Percentiles rank a stretch among this genome's conserved stretches.
phyloP scores from a whole-genome alignment of 2,329 filamentous ascomycete species.

The Diaporthe capsici region DNA sequence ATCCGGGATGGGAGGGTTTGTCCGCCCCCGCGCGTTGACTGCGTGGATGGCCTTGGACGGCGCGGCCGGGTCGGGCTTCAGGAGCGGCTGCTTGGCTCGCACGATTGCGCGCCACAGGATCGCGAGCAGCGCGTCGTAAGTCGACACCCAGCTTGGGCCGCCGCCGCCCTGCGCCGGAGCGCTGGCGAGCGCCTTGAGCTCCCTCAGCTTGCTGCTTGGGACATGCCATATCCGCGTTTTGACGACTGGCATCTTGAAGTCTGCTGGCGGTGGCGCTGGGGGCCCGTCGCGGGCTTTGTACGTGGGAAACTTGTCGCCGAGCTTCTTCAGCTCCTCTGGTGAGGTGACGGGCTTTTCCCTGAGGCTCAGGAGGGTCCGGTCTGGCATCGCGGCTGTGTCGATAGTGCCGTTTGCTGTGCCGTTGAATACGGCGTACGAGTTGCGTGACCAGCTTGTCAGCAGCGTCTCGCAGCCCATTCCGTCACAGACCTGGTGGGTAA shows the following conservation, averaged over 20 bases:
- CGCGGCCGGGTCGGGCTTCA: conserved; percentile 40
- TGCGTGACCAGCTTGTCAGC: conserved; percentile 47
- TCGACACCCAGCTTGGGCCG: conserved; percentile 44
- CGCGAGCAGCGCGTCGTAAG: conserved; percentile 48
- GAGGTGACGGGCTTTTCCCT: neutral
- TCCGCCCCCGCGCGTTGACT: conserved; percentile 45
- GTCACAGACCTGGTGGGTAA: conserved; percentile 47
- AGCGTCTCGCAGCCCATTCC: conserved; percentile 48
- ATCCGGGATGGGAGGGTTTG: conserved; percentile 45
- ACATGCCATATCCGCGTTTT: conserved; percentile 46
- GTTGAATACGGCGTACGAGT: conserved; percentile 42
- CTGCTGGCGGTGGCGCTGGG: conserved; percentile 43
- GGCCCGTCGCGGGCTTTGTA: conserved; percentile 42
- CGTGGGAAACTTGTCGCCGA: conserved; percentile 32
- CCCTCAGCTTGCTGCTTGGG: conserved; percentile 41
- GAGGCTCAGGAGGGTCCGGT: conserved; percentile 1
- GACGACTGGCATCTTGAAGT: conserved; percentile 47
- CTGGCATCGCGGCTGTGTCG: neutral
- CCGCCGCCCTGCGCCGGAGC: neutral
- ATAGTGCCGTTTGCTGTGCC: conserved; percentile 28
- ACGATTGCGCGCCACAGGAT: conserved; percentile 46
- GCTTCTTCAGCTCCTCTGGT: conserved; percentile 12
- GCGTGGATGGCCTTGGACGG: conserved; percentile 43
- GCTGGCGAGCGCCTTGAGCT: conserved; percentile 42
- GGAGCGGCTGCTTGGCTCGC: conserved; percentile 44